phyloP scores from a whole-genome alignment of 805 yeast species.

The Candida sonorensis region DNA sequence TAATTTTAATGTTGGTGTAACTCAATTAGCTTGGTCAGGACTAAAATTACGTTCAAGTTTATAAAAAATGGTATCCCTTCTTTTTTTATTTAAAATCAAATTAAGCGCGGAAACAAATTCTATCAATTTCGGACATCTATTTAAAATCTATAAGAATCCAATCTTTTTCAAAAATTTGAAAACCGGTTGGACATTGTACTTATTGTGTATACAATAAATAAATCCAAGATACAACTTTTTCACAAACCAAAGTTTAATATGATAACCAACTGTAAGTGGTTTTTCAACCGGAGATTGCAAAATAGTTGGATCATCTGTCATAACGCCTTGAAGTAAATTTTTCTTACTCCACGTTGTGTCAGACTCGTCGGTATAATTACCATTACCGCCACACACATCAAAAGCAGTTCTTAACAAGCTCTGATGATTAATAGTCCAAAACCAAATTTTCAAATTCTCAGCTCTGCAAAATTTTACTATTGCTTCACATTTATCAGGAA shows the following conservation, averaged over 20 bases:
- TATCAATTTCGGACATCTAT: no score
- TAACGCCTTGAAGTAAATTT: conserved; percentile 8
- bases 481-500: conserved; percentile 12
- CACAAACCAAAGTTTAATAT: conserved; percentile 9
- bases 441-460: conserved; percentile 24
- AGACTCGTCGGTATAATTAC: conserved; percentile 15
- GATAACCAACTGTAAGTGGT: conserved; percentile 5
- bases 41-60: no score
- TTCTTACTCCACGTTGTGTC: conserved; percentile 3
- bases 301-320: conserved; percentile 14
- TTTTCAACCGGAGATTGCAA: conserved; percentile 2
- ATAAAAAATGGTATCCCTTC: no score
- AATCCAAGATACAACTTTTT: conserved; percentile 10
- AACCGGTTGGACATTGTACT: conserved; percentile 13
- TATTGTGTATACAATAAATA: conserved; percentile 14
- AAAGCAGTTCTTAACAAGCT: conserved; percentile 16
- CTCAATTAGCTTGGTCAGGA: no score
- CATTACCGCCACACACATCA: conserved; percentile 12
- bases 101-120: no score
- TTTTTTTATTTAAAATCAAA: no score
- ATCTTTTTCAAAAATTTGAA: conserved; percentile 11
- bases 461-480: conserved; percentile 11
- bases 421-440: conserved; percentile 30
- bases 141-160: conserved; percentile 18
- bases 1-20: no score